Percentiles rank a stretch among this genome's conserved stretches.
Evolutionary conservation across 1,284 basidiomycete species (phyloP).

Genomic region (Ustilago loliicola): DNA sequence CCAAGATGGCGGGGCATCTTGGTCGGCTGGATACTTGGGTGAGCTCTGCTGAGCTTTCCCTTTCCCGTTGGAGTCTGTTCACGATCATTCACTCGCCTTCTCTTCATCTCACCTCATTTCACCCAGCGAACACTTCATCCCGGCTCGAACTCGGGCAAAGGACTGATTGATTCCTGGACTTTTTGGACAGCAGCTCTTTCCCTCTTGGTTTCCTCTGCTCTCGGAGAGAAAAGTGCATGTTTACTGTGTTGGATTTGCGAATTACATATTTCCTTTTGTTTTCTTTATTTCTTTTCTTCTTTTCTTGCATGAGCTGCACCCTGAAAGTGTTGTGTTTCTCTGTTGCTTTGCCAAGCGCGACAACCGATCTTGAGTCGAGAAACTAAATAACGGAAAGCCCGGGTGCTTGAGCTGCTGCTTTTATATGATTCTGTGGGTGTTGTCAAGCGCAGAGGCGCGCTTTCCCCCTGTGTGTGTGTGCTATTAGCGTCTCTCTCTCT

Average conservation of each 20-base stretch:
- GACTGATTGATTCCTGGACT: too few species aligned
- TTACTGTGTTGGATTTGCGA: background rate
- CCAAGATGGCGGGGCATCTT: background rate
- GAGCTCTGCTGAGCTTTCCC: too few species aligned
- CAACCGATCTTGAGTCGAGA: slow-evolving; percentile 25
- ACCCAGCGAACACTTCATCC: background rate
- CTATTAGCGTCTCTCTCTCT: background rate
- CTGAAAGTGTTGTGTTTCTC: slow-evolving; percentile 20
- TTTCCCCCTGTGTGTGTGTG: background rate
- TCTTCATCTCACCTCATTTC: background rate
- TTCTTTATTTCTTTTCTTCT: background rate
- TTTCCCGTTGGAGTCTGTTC: too few species aligned
- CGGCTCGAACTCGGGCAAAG: background rate
- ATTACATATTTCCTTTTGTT: background rate
- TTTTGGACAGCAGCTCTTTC: too few species aligned
- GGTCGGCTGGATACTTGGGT: background rate
- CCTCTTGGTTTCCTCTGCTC: too few species aligned
- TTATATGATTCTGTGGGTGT: slow-evolving; percentile 1
- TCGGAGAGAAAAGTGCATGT: too few species aligned
- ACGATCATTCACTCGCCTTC: background rate
- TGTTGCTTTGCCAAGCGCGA: slow-evolving; percentile 11
- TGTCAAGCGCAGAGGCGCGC: background rate
- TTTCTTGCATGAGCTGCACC: slow-evolving; percentile 1
- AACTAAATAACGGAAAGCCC: background rate
- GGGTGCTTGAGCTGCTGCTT: background rate